Percentiles rank a stretch among this genome's conserved stretches.
Evolutionary conservation across 2,329 filamentous ascomycete genomes (phyloP).

Genomic region (Aspergillus pseudonomiae): DNA sequence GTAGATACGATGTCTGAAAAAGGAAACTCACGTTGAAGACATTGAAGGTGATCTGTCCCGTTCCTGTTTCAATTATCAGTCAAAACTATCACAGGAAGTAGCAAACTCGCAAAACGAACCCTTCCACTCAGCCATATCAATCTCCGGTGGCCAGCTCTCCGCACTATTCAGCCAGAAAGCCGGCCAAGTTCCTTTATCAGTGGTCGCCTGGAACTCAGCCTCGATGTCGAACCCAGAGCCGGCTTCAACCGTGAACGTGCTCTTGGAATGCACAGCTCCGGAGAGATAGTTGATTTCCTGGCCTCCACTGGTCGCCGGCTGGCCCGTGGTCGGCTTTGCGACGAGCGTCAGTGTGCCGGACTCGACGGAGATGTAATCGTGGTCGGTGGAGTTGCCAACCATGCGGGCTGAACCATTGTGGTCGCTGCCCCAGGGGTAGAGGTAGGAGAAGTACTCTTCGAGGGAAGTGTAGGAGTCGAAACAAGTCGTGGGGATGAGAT

Average conservation of each 20-base stretch:
- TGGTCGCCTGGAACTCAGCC: conserved; percentile 44
- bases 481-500: conserved; percentile 26
- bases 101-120: conserved; percentile 32
- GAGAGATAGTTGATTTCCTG: conserved; percentile 56
- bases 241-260: conserved; percentile 43
- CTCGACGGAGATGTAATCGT: conserved; percentile 48
- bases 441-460: conserved; percentile 52
- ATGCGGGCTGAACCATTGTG: conserved; percentile 63
- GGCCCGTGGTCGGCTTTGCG: conserved; percentile 48
- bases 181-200: conserved; percentile 55
- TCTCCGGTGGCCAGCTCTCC: conserved; percentile 60
- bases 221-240: conserved; percentile 45
- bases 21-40: conserved; percentile 23
- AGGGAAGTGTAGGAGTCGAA: conserved; percentile 37
- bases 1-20: background rate
- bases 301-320: conserved; percentile 26
- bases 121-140: conserved; percentile 65
- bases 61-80: conserved; percentile 17
- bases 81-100: background rate
- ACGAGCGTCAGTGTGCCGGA: conserved; percentile 51
- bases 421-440: conserved; percentile 61
- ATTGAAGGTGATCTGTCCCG: conserved; percentile 35
- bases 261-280: conserved; percentile 50
- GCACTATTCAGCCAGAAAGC: conserved; percentile 63
- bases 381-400: conserved; percentile 36